Evolutionary conservation across 1,284 basidiomycete genomes (phyloP).

Genomic region (Golubevia sp.): DNA sequence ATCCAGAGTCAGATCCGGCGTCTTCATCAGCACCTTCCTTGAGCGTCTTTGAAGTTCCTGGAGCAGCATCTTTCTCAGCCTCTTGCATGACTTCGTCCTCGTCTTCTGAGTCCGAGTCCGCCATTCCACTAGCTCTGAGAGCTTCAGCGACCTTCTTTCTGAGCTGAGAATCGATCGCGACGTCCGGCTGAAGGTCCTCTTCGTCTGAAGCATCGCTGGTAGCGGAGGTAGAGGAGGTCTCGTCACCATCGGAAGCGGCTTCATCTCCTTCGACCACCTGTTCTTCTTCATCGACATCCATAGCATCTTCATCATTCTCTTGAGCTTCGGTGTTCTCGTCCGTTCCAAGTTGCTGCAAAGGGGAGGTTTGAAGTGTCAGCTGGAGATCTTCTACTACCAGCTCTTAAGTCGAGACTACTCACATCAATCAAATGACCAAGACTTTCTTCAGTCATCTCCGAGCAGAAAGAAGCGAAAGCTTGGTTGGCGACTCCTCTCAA

Average conservation of each 20-base stretch:
- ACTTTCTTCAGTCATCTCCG: constrained; percentile 73
- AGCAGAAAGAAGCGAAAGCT: constrained; percentile 77
- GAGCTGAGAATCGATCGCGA: constrained; percentile 69
- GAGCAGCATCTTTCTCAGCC: constrained; percentile 53
- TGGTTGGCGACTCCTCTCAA: constrained; percentile 80
- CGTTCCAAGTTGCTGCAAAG: constrained; percentile 26
- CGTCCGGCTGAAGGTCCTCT: constrained; percentile 10
- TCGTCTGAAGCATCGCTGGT: constrained; percentile 1
- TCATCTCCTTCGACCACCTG: constrained; percentile 7
- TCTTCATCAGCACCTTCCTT: constrained; percentile 12
- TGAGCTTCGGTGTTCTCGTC: constrained; percentile 63
- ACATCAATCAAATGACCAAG: constrained; percentile 83
- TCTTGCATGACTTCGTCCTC: constrained; percentile 65
- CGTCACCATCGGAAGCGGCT: constrained; percentile 61
- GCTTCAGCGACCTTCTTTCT: constrained; percentile 78
- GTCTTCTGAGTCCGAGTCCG: constrained; percentile 64
- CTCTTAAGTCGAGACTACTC: no score
- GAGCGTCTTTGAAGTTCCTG: background rate
- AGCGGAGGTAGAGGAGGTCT: no score
- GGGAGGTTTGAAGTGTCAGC: no score
- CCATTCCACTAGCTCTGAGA: constrained; percentile 74
- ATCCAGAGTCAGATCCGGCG: constrained; percentile 22
- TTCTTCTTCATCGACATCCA: constrained; percentile 63
- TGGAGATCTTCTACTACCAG: no score
- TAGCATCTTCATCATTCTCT: constrained; percentile 67